Base-by-base conservation (phyloP, 371 early-diverging fungal species). In the Rhizopus delemar region DNA sequence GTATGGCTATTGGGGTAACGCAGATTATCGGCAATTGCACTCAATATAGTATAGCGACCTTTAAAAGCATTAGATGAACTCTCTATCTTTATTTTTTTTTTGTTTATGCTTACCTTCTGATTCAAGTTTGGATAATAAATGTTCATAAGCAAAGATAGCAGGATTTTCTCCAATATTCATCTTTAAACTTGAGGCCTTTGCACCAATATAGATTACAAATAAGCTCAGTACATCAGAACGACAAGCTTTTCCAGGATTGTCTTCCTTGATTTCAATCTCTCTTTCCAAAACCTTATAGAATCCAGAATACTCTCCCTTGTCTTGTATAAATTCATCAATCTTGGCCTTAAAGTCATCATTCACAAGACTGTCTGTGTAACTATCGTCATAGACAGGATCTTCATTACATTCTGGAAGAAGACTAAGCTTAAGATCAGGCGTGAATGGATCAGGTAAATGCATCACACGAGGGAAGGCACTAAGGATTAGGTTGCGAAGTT, bases 1-100 rank as follows among this genome's bases (percentile, higher is more conserved):
- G 97, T 97, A 66, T 98, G 99, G 46, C 88, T 89, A 74, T 96
- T 97, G 15, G 99, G 97, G 76, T 93, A 97, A 60, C 99, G 90
- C 67, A 98, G 78, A 69, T 97, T 96, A 78, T 97, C 96, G 48
- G 94, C 93, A 51, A 98, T 91, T 12, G 93, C 90, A 61, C 85
- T 90, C 55, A 97, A 70, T 48, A 97, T 75, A 50, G 90, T 72
- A 63, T 95, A 95, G 7, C 95, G 90, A 8, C 94, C 94, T 85
- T 45, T 34, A 29, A 28, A 28, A 38, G 13, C 8, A 3, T 3
- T 13, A 32, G 28, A 31, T 59, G 43, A 28, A 32, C 11, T 2
- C 28, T 35, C 3, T 32, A 3, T 46, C 12, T 13, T 15, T 50
- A 13, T 3, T 38, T 32, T 33, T 0, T 22, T 22, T 22, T 22